Base-by-base conservation (phyloP, 305 asterid species). In the Coffea humblotiana region DNA sequence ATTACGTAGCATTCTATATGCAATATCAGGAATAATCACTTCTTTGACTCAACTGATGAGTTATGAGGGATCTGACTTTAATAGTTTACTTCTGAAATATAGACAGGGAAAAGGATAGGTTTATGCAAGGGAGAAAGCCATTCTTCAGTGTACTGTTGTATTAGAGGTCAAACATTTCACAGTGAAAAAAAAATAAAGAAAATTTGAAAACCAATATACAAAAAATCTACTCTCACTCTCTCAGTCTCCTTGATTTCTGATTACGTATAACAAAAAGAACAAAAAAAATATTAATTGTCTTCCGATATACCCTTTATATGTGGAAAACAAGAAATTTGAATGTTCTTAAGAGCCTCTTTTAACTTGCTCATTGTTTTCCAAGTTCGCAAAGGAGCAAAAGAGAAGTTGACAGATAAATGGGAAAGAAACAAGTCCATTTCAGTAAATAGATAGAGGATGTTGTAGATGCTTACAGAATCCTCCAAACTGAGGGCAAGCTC, bases 401-500 rank as follows among this genome's bases (percentile, higher is more conserved):
- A 75, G 58, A 71, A 68, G 60, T 45, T 54, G 29, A 80, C 47
- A 14, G 51, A n/a, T 72, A 3, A 32, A n/a, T 6, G 51, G 23
- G 56, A 16, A 43, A 76, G 71, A 68, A 73, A 29, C 63, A 51
- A 77, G 70, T 49, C 51, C 25, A 73, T 23, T 47, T 40, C n/a
- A 73, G 78, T 21, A 72, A 70, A 60, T 70, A 43, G 35, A 74
- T 16, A 25, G 75, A 63, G 35, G 71, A 64, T 66, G 81, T 6
- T 37, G 43, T 37, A 29, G 83, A 80, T 82, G 74, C 93, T 91
- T 82, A 93, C 96, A 32, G 96, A 90, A 88, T 94, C 98, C 79
- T 94, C 98, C n/a, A 89, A 89, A 49, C 81, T 87, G 82, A 90
- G 92, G 88, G 82, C 80, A 68, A 92, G 93, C 81, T 86, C 92